phyloP scores from a whole-genome alignment of 805 yeast species.

The Wickerhamomyces rabaulensis region DNA sequence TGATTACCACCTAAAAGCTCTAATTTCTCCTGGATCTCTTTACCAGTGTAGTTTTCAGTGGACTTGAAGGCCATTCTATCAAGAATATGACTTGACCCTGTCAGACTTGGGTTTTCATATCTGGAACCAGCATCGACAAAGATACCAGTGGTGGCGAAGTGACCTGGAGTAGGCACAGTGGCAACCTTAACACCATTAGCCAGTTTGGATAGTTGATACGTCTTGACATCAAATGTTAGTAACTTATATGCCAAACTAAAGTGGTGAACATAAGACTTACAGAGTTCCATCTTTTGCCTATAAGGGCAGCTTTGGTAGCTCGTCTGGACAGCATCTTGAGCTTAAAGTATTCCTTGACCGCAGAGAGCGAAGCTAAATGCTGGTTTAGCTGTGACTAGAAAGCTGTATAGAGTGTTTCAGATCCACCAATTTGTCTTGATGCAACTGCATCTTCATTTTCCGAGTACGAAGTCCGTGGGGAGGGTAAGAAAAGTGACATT shows the following conservation, averaged over 20 bases:
- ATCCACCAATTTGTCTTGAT: background rate
- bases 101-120: constrained; percentile 53
- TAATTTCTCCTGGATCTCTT: constrained; percentile 67
- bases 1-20: constrained; percentile 89
- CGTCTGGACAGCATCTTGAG: background rate
- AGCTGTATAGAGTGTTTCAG: background rate
- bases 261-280: constrained; percentile 17
- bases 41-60: constrained; percentile 51
- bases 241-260: constrained; percentile 2
- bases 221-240: constrained; percentile 6
- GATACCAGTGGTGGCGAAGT: constrained; percentile 85
- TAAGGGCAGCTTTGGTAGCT: background rate
- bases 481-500: background rate
- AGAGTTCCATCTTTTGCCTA: constrained; percentile 9
- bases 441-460: background rate
- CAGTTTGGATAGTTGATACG: constrained; percentile 36
- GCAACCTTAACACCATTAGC: constrained; percentile 78
- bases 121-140: constrained; percentile 90
- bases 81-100: constrained; percentile 77
- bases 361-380: background rate
- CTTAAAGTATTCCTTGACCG: background rate
- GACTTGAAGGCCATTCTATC: constrained; percentile 85
- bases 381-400: background rate
- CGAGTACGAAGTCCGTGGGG: background rate
- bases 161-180: constrained; percentile 82